These are phyloP conservation scores for Rutstroemia sp. DNA, from an alignment of 2,329 filamentous ascomycete genomes.

Conservation along the genomic window DNA sequence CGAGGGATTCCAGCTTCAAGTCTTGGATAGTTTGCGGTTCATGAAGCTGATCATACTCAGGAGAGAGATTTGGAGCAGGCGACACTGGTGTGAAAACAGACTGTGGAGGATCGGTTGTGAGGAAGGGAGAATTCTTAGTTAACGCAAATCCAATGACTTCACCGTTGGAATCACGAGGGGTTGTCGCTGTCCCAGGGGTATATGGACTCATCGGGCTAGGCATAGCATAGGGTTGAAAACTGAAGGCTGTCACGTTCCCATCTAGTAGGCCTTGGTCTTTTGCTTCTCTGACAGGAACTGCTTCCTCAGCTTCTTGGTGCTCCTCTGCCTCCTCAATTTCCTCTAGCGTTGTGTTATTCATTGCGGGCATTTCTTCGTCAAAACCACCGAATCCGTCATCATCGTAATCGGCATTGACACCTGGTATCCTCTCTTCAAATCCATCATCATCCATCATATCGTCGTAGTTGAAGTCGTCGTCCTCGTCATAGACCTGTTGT, in stretches of 20 bases:
- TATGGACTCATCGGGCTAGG: conserved; percentile 45
- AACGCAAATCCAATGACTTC: conserved; percentile 49
- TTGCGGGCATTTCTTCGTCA: conserved; percentile 13
- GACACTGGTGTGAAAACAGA: conserved; percentile 14
- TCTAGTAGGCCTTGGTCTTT: conserved; percentile 7
- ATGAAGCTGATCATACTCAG: background rate
- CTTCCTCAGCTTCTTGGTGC: background rate
- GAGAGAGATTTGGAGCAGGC: conserved; percentile 6
- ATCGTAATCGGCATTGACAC: conserved; percentile 40
- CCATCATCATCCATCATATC: conserved; percentile 47
- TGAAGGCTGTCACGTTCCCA: conserved; percentile 22
- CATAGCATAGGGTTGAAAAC: conserved; percentile 38
- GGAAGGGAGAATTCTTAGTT: conserved; percentile 25
- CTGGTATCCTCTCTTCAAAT: conserved; percentile 56
- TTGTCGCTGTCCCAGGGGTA: conserved; percentile 39
- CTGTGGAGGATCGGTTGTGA: background rate
- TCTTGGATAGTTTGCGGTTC: background rate
- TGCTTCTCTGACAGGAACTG: conserved; percentile 2
- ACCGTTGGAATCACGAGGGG: conserved; percentile 48
- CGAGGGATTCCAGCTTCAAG: conserved; percentile 15
- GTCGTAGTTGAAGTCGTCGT: conserved; percentile 57
- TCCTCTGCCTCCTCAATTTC: conserved; percentile 33
- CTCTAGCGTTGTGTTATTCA: conserved; percentile 18
- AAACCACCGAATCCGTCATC: conserved; percentile 19
- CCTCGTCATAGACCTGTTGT: conserved; percentile 34